Conservation (phyloP, 2,329 filamentous ascomycete genomes). For the Tympanopsis confertula region DNA sequence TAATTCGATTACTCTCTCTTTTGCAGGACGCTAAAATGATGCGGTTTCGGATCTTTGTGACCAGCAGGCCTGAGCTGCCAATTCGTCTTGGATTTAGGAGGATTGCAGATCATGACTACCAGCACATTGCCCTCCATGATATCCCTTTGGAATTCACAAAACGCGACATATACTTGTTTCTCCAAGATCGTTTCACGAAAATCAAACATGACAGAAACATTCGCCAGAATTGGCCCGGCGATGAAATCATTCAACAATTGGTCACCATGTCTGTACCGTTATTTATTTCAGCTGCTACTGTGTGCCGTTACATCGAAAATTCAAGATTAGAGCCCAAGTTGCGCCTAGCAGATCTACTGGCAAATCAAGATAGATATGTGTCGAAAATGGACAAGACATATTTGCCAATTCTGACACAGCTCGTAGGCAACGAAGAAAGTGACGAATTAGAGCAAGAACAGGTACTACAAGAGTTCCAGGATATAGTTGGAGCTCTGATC, state of each 20-base stretch:
- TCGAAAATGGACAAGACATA: constrained; percentile 14
- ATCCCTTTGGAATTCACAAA: constrained; percentile 15
- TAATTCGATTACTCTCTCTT: constrained; percentile 16
- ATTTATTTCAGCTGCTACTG: neutral
- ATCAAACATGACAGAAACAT: constrained; percentile 12
- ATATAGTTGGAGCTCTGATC: constrained; percentile 12
- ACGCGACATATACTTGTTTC: constrained; percentile 21
- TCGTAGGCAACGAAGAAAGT: constrained; percentile 6
- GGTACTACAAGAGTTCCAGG: constrained; percentile 6
- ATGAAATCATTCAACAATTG: constrained; percentile 3
- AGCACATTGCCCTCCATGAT: constrained; percentile 22
- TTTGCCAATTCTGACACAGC: constrained; percentile 10
- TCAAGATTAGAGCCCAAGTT: constrained; percentile 1
- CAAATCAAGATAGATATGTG: constrained; percentile 2
- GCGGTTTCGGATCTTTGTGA: constrained; percentile 22
- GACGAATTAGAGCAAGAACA: neutral
- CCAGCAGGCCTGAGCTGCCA: constrained; percentile 26
- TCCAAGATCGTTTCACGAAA: constrained; percentile 14
- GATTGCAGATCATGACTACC: constrained; percentile 12
- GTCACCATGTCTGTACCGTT: neutral
- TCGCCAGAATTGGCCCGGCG: constrained; percentile 15
- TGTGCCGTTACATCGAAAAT: neutral
- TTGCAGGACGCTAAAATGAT: constrained; percentile 5
- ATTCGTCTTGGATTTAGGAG: constrained; percentile 21
- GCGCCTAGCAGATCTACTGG: constrained; percentile 2